phyloP scores from a whole-genome alignment of 2,329 filamentous ascomycete genomes.

The Penicillium sp. region DNA sequence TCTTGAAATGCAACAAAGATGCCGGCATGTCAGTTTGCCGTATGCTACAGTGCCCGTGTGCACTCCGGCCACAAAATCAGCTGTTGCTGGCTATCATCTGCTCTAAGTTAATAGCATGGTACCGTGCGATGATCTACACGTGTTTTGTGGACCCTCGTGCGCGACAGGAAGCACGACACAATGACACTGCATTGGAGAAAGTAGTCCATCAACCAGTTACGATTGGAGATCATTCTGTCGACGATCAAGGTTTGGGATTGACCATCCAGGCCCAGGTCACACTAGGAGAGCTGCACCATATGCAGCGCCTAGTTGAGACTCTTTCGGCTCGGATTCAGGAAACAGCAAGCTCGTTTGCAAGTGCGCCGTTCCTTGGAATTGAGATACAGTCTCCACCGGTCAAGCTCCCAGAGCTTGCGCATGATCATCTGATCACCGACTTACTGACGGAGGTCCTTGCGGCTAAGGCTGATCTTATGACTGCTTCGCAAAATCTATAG shows the following conservation, averaged over 20 bases:
- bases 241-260: constrained; percentile 1
- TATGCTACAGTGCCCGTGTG: constrained; percentile 10
- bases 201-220: constrained; percentile 7
- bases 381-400: not conserved
- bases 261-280: constrained; percentile 8
- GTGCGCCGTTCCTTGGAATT: not conserved
- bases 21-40: constrained; percentile 10
- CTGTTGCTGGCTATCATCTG: constrained; percentile 8
- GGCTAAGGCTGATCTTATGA: not conserved
- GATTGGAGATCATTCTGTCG: constrained; percentile 12
- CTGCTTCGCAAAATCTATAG: not conserved
- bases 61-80: constrained; percentile 8
- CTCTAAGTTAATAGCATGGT: constrained; percentile 7
- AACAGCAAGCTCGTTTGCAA: not conserved
- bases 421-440: not conserved
- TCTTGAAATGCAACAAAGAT: constrained; percentile 8
- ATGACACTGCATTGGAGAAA: not conserved
- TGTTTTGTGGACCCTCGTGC: not conserved
- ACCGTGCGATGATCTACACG: constrained; percentile 6
- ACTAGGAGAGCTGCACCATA: constrained; percentile 1
- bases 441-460: not conserved
- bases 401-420: not conserved
- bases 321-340: constrained; percentile 6
- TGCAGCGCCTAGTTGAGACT: constrained; percentile 10
- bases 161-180: not conserved